These are phyloP conservation scores for Neostapfia colusana DNA, from an alignment of 176 grass and related monocot species.

Conservation along the genomic window DNA sequence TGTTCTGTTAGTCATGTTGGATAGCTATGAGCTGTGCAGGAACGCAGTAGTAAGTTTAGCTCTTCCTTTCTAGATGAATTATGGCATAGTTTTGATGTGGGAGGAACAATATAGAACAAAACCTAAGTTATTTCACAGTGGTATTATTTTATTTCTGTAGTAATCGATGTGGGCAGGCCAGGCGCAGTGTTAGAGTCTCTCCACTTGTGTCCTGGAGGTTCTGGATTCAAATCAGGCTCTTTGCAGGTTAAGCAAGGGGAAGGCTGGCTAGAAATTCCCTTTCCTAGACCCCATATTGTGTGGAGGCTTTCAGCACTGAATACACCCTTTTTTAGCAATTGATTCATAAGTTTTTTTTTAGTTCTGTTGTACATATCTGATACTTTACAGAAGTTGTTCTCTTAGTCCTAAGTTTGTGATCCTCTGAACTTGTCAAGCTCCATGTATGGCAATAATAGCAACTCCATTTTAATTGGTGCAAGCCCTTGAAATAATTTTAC, in stretches of 20 bases:
- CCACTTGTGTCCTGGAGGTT: too few relatives aligned
- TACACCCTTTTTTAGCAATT: too few relatives aligned
- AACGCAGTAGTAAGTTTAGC: not conserved
- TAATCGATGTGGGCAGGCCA: too few relatives aligned
- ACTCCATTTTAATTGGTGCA: slow-evolving; percentile 14
- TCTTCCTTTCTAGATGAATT: not conserved
- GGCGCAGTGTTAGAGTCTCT: too few relatives aligned
- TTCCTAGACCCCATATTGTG: too few relatives aligned
- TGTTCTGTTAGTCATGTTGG: not conserved
- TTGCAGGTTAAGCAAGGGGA: too few relatives aligned
- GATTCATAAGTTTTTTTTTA: slow-evolving; percentile 1
- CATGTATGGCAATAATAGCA: not conserved
- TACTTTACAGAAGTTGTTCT: slow-evolving; percentile 7
- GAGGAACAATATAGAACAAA: slow-evolving; percentile 5
- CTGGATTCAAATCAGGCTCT: too few relatives aligned
- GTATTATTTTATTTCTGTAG: slow-evolving; percentile 10
- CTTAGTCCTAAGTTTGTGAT: not conserved
- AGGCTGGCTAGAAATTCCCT: too few relatives aligned
- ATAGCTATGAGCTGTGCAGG: not conserved
- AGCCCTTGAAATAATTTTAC: not conserved
- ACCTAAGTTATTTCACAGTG: not conserved
- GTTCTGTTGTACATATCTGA: not conserved
- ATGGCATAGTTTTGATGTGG: slow-evolving; percentile 2
- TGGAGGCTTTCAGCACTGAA: too few relatives aligned
- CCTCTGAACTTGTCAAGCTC: slow-evolving; percentile 1